Evolutionary conservation across 2,329 filamentous ascomycete genomes (phyloP), one percentile per base, ranked within the genome.

Genomic region (Monosporascus sp.): DNA sequence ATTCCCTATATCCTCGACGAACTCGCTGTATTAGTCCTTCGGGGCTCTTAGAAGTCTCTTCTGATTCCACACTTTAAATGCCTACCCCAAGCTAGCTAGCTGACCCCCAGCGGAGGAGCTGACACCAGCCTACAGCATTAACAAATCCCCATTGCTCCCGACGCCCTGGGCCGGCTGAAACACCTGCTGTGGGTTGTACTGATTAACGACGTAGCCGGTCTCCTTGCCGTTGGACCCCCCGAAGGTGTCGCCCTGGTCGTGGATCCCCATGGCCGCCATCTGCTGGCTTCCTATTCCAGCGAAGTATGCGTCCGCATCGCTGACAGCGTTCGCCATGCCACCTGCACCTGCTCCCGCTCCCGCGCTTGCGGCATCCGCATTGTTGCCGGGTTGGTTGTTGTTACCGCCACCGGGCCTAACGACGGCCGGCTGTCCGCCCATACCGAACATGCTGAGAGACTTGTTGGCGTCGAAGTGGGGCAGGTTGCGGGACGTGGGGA

Each of bases 251-350:
- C 84, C 76, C 52, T 78, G 76, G 47, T 86, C 82, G 60, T 83
- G 80, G 53, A 91, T 77, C 53, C 80, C 78, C 81, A 92, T 83
- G 17, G 82, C 79, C 5, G 82, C 83, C 85, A 91, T 88, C 67
- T 89, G 85, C 67, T 86, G 82, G 54, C 75, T 82, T 1, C 86
- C 85, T n/a, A 91, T 77, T 45, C 84, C 87, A 17, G 88, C 85
- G 70, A 97, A 97, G 71, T 96, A 97, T 17, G 86, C 84, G 65
- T 97, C 93, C 9, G 92, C 93, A 51, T 94, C 91, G 63, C 80
- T 88, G 37, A 95, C 84, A 1, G 90, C 90, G 25, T 84, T 82
- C 3, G 83, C 78, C 53, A 91, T 76, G 63, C 42, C 5, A 41
- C 24, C 25, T 48, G 42, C 17, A 48, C 47, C 55, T 9, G 57